Percentiles rank a stretch among this genome's conserved stretches.
Evolutionary conservation across 2,329 filamentous ascomycete species (phyloP).

Genomic region (Myriosclerotinia curreyana): DNA sequence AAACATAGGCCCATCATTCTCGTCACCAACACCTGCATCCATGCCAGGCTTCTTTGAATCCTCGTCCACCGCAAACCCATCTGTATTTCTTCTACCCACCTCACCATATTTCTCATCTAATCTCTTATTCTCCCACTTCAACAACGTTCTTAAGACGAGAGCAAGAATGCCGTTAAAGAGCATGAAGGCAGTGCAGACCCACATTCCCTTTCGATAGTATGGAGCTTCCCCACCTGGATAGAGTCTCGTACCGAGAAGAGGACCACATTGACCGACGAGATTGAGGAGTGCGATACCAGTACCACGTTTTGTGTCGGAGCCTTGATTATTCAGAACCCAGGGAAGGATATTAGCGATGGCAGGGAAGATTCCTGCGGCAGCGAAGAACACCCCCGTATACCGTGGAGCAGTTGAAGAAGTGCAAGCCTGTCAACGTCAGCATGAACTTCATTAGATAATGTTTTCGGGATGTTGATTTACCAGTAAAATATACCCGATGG

Average conservation of each 20-base stretch:
- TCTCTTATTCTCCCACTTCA: constrained; percentile 59
- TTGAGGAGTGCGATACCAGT: constrained; percentile 65
- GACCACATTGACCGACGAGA: constrained; percentile 63
- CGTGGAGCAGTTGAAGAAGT: constrained; percentile 46
- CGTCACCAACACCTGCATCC: constrained; percentile 25
- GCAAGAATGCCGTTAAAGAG: constrained; percentile 57
- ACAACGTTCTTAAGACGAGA: constrained; percentile 50
- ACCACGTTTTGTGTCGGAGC: constrained; percentile 64
- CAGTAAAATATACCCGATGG: constrained; percentile 62
- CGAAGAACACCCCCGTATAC: constrained; percentile 50
- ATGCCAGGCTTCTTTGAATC: background rate
- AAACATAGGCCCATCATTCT: constrained; percentile 35
- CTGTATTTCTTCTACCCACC: constrained; percentile 22
- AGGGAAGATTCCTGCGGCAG: constrained; percentile 62
- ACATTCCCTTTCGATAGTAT: constrained; percentile 54
- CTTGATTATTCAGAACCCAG: constrained; percentile 69
- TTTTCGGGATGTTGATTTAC: constrained; percentile 39
- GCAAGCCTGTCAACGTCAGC: constrained; percentile 35
- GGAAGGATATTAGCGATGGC: constrained; percentile 69
- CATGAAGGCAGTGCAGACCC: constrained; percentile 60
- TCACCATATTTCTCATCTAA: constrained; percentile 47
- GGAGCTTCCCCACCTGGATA: constrained; percentile 52
- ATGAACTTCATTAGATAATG: background rate
- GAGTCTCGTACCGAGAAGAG: constrained; percentile 60
- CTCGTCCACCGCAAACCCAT: constrained; percentile 11